Evolutionary conservation across 345 rosid species (phyloP).

Genomic region (Brassica rapa): DNA sequence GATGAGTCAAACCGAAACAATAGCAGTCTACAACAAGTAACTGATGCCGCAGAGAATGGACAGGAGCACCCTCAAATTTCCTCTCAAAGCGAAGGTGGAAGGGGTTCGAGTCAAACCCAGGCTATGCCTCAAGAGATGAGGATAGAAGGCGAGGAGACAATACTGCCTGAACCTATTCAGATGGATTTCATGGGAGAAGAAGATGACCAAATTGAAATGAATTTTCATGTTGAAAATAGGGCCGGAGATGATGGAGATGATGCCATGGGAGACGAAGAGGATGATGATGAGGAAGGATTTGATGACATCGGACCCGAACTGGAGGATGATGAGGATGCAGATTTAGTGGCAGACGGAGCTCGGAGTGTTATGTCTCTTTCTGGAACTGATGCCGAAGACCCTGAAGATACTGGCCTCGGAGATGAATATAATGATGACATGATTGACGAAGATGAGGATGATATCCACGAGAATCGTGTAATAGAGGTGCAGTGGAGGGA

Average conservation of each 20-base stretch:
- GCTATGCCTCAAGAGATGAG: conserved; percentile 71
- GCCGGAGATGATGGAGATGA: conserved; percentile 89
- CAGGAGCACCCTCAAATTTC: conserved; percentile 54
- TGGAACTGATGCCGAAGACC: conserved; percentile 95
- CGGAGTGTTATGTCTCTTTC: conserved; percentile 82
- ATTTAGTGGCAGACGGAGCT: conserved; percentile 89
- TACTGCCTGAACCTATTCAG: conserved; percentile 59
- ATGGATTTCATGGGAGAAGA: conserved; percentile 87
- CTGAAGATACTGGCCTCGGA: conserved; percentile 85
- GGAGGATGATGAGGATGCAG: conserved; percentile 86
- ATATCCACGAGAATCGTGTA: conserved; percentile 83
- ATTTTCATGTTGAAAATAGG: conserved; percentile 77
- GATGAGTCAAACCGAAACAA: conserved; percentile 52
- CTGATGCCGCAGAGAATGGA: conserved; percentile 49
- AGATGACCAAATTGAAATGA: conserved; percentile 85
- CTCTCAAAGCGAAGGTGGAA: conserved; percentile 52
- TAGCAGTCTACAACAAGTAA: conserved; percentile 48
- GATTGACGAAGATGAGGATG: conserved; percentile 96
- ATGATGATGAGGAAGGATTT: conserved; percentile 77
- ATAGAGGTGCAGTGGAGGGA: conserved; percentile 97
- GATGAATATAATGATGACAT: conserved; percentile 93
- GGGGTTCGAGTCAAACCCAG: conserved; percentile 50
- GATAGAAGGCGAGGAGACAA: conserved; percentile 60
- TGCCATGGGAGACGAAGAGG: conserved; percentile 97
- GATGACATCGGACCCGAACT: conserved; percentile 47